Percentiles rank a stretch among this genome's conserved stretches.
These are phyloP conservation scores for Phytopythium cucurbitacearum DNA, from an alignment of 352 stramenopile species.

Conservation along the genomic window DNA sequence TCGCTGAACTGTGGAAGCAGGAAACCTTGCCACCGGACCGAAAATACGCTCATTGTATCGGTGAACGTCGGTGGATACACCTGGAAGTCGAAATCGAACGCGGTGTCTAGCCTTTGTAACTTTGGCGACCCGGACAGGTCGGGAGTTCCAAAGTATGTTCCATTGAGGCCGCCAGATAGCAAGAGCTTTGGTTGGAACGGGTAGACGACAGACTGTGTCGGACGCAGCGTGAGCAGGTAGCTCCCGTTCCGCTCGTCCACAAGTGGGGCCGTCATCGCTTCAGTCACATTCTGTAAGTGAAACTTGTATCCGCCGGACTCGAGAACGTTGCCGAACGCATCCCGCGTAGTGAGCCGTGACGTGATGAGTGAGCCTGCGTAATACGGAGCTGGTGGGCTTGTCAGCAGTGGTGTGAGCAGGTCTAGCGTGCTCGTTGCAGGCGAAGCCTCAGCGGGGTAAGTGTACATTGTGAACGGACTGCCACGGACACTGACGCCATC, in stretches of 20 bases:
- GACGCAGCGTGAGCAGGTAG: conserved; percentile 34
- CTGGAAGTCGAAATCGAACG: conserved; percentile 48
- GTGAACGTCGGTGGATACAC: conserved; percentile 23
- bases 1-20: conserved; percentile 45
- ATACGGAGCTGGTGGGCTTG: conserved; percentile 11
- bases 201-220: conserved; percentile 15
- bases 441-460: conserved; percentile 35
- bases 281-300: conserved; percentile 16
- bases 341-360: conserved; percentile 36
- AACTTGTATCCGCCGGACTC: conserved; percentile 51
- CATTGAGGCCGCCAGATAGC: conserved; percentile 52
- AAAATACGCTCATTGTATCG: conserved; percentile 47
- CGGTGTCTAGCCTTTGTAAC: conserved; percentile 25
- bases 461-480: conserved; percentile 61
- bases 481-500: conserved; percentile 29
- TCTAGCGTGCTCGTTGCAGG: conserved; percentile 45
- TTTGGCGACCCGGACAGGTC: conserved; percentile 8
- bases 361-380: conserved; percentile 28
- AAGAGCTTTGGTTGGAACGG: conserved; percentile 45
- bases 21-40: conserved; percentile 50
- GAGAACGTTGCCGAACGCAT: conserved; percentile 41
- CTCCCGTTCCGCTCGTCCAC: conserved; percentile 28
- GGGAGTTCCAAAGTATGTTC: conserved; percentile 33
- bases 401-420: conserved; percentile 24
- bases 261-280: conserved; percentile 20